These are phyloP conservation scores for Beauveria sp. DNA, from an alignment of 2,329 filamentous ascomycete genomes.

Conservation along the genomic window DNA sequence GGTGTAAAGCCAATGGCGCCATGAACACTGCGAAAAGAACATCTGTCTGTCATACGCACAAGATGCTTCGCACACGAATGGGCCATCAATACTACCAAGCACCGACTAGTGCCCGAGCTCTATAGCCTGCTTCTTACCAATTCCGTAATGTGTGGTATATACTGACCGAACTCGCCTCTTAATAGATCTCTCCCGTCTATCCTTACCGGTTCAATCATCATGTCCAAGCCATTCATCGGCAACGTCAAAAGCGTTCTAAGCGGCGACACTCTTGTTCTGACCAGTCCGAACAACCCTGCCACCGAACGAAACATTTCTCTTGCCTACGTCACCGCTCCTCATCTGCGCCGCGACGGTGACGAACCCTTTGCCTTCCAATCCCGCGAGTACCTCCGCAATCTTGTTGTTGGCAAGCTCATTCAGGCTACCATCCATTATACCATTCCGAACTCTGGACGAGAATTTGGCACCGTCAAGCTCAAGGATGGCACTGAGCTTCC, in stretches of 20 bases:
- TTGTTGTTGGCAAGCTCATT: conserved; percentile 78
- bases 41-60: background rate
- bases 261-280: conserved; percentile 83
- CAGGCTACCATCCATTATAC: conserved; percentile 82
- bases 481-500: conserved; percentile 71
- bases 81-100: background rate
- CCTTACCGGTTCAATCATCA: conserved; percentile 23
- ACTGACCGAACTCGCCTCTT: background rate
- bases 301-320: conserved; percentile 83
- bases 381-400: conserved; percentile 80
- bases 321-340: conserved; percentile 84
- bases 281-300: conserved; percentile 70
- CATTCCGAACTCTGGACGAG: conserved; percentile 74
- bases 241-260: conserved; percentile 91
- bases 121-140: background rate
- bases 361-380: conserved; percentile 92
- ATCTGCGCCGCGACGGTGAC: conserved; percentile 80
- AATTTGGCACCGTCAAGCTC: conserved; percentile 77
- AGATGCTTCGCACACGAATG: background rate
- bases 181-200: conserved; percentile 13
- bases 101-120: background rate
- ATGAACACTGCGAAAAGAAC: background rate
- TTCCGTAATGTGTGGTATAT: background rate
- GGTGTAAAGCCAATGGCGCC: conserved; percentile 6
- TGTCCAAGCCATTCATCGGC: conserved; percentile 52